Percentiles rank a stretch among this genome's conserved stretches.
Conservation (phyloP, 2,329 filamentous ascomycete genomes). For the Sporothrix luriei region DNA sequence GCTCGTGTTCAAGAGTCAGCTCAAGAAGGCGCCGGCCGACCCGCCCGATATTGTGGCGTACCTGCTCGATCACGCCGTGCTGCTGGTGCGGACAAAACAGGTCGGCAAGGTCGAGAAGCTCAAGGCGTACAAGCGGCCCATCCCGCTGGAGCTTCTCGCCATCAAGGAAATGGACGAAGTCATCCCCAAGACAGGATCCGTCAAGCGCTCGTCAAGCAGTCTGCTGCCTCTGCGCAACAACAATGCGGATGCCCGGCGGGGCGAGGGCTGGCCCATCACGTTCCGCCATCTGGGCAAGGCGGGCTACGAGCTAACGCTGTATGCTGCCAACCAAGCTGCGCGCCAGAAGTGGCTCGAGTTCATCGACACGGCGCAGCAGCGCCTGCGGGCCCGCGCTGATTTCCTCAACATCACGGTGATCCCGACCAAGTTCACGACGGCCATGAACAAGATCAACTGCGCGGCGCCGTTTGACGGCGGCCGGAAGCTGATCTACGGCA, state of each 20-base stretch:
- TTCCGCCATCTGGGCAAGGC: slow-evolving; percentile 95
- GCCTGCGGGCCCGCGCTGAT: slow-evolving; percentile 80
- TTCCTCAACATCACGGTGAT: slow-evolving; percentile 79
- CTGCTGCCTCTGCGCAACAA: slow-evolving; percentile 59
- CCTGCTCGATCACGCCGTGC: slow-evolving; percentile 92
- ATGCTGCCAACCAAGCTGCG: slow-evolving; percentile 79
- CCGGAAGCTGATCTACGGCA: slow-evolving; percentile 90
- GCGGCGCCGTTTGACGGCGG: slow-evolving; percentile 94
- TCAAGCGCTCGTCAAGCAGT: slow-evolving; percentile 85
- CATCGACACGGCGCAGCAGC: slow-evolving; percentile 87
- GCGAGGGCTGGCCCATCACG: slow-evolving; percentile 88
- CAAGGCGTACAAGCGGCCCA: slow-evolving; percentile 89
- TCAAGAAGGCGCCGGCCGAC: slow-evolving; percentile 91
- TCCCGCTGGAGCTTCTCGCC: slow-evolving; percentile 87
- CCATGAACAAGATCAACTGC: slow-evolving; percentile 85
- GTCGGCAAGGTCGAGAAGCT: slow-evolving; percentile 93
- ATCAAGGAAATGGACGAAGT: slow-evolving; percentile 98
- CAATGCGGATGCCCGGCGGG: slow-evolving; percentile 58
- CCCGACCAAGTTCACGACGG: slow-evolving; percentile 62
- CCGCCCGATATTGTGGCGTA: slow-evolving; percentile 89
- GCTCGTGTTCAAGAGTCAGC: slow-evolving; percentile 87
- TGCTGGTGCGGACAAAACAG: slow-evolving; percentile 87
- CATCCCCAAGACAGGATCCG: slow-evolving; percentile 74
- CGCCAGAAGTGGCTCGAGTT: slow-evolving; percentile 97
- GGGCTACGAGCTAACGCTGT: slow-evolving; percentile 89